Evolutionary conservation across 306 rosid species (phyloP), one percentile per base, ranked within the genome.

Genomic region (Leucaena leucocephala): DNA sequence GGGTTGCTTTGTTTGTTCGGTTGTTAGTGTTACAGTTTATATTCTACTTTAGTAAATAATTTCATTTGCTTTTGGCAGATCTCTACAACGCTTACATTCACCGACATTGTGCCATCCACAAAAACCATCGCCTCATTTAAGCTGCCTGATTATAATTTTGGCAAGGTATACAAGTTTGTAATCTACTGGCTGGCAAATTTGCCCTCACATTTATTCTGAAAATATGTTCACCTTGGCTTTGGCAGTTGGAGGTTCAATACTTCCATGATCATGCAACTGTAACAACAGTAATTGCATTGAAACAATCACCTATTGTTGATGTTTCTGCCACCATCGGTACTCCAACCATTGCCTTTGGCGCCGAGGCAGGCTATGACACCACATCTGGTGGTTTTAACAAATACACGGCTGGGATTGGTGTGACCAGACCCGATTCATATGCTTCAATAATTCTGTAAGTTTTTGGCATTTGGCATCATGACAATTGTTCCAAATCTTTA

Each of bases 211-310:
- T 21, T 54, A 45, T 45, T 71, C 33, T 75, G 65, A 67, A 76
- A 61, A 19, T 35, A 66, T 81, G 54, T 68, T 54, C 59, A 40
- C 65, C 70, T 39, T 83, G 43, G 52, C 66, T 72, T 79, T 66
- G 78, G 77, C 88, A 96, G 99, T 50, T 96, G 86, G 99, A 93
- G 89, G 82, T 96, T 70, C 99, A 96, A 82, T 96, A 96, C 85
- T 91, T 90, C 81, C 99, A 96, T 76, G 89, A 93, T 75, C 98
- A 96, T 81, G 99, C 94, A 55, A 83, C 97, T 80, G 46, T 96
- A 68, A 80, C 91, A 15, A 82, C 92, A 22, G 88, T 86, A 2
- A 55, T 87, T 45, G 88, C 91, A 43, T 61, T 92, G 89, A 91
- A 81, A 38, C 97, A 93, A 83, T 79, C 87, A 34, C 99, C 98